A percentile compares a stretch with the other conserved stretches of the same genome.
phyloP scores from a whole-genome alignment of 1,284 basidiomycete genomes.

The Ceratobasidium sp. region DNA sequence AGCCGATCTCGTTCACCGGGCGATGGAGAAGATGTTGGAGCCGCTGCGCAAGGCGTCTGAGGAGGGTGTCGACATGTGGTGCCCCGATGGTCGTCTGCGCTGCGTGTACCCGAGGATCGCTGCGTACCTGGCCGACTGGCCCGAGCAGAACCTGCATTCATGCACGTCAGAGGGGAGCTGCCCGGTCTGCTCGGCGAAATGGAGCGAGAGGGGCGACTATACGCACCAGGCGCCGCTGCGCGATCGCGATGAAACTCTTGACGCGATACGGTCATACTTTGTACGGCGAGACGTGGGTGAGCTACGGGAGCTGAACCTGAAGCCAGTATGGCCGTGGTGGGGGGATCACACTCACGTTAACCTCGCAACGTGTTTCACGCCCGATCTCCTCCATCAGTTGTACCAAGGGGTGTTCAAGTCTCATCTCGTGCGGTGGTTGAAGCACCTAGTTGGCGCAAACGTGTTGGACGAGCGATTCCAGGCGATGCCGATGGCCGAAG shows the following conservation, averaged over 20 bases:
- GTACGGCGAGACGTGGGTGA: no score
- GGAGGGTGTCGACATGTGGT: no score
- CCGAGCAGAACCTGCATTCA: slow-evolving; percentile 47
- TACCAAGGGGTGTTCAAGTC: slow-evolving; percentile 46
- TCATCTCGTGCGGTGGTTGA: slow-evolving; percentile 38
- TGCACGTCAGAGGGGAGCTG: neutral
- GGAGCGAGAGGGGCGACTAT: no score
- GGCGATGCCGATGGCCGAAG: no score
- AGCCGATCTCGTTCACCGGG: slow-evolving; percentile 44
- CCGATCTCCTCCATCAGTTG: no score
- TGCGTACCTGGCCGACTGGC: slow-evolving; percentile 47
- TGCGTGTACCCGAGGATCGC: no score
- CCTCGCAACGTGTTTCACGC: slow-evolving; percentile 37
- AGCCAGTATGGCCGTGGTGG: slow-evolving; percentile 30
- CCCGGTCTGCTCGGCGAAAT: neutral
- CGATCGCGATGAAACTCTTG: slow-evolving; percentile 1
- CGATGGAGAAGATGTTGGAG: slow-evolving; percentile 39
- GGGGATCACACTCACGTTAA: slow-evolving; percentile 27
- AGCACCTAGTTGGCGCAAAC: neutral
- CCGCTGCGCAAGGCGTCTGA: slow-evolving; percentile 28
- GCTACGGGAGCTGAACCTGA: neutral
- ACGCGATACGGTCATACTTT: neutral
- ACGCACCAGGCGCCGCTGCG: neutral
- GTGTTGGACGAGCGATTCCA: slow-evolving; percentile 1
- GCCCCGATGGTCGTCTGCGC: no score